A percentile compares a stretch with the other conserved stretches of the same genome.
These are phyloP conservation scores for Scutellaria barbata DNA, from an alignment of 257 asterid genomes.

Conservation along the genomic window DNA sequence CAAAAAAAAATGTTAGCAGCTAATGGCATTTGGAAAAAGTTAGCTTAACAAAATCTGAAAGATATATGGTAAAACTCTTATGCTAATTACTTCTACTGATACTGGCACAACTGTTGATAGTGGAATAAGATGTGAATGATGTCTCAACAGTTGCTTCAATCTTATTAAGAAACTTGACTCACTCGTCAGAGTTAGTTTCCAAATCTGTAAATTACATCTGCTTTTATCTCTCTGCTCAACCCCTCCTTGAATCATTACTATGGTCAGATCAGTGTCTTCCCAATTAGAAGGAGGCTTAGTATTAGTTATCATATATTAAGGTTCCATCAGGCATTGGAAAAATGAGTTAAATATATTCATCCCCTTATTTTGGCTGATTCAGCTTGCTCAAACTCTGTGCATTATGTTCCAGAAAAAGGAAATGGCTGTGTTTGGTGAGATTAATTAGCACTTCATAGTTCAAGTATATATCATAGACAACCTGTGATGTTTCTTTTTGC, in stretches of 20 bases:
- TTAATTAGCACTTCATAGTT: background rate
- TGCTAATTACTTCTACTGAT: slow-evolving; percentile 1
- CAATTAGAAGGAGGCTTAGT: background rate
- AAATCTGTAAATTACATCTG: background rate
- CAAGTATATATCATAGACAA: background rate
- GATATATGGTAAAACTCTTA: background rate
- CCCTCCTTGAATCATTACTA: background rate
- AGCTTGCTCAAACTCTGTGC: background rate
- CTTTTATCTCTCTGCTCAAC: slow-evolving; percentile 1
- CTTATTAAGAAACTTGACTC: background rate
- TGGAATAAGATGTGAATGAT: background rate
- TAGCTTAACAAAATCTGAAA: background rate
- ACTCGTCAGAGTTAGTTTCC: background rate
- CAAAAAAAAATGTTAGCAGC: background rate
- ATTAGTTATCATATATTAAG: background rate
- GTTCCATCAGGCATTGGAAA: background rate
- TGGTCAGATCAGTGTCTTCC: background rate
- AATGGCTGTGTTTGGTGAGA: background rate
- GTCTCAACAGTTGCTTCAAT: background rate
- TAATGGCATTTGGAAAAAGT: background rate
- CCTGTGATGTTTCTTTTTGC: background rate
- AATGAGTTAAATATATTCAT: background rate
- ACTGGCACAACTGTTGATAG: background rate
- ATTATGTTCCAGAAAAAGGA: background rate
- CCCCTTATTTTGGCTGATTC: background rate